Base-by-base conservation (phyloP, 305 asterid genomes). In the Fraxinus floribunda region DNA sequence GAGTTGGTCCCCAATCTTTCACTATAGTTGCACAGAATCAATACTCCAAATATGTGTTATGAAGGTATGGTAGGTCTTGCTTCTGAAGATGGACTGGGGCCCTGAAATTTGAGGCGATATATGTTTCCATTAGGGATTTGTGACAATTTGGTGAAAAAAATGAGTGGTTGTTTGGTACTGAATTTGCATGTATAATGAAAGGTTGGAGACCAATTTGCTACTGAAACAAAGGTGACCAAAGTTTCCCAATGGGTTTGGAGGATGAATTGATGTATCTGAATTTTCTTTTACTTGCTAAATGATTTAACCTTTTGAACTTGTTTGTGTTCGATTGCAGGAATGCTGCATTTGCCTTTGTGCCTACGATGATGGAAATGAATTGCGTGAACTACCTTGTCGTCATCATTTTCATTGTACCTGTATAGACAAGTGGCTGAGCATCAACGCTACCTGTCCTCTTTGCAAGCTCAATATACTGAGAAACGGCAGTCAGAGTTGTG, bases 311-410 rank as follows among this genome's bases (percentile, higher is more conserved):
- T 18, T 57, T 24, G 18, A 64, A 35, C 44, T 73, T 49, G 39
- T 15, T 22, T 79, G 15, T 46, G 20, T 49, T 71, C 82, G 34
- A 44, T 77, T 81, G 85, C 87, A 95, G 99, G 99, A 95, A 89
- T 95, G 99, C 76, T 95, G 99, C 86, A 92, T 95, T 72, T 95
- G 99, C 92, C 91, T 95, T 20, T 88, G 97, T 78, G 71, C 94
- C 26, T 95, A 94, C 11, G 97, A 95, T 5, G 98, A 95, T 83
- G 99, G 98, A 80, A 83, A 88, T 24, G 99, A 95, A 86, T 87
- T 95, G 75, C 98, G 98, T n/a, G 95, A 95, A 83, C 96, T 95
- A 82, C 99, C 98, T 7, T 94, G 99, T 76, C 96, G 90, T 10
- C 99, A 95, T 89, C 97, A 95, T 85, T 95, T 95, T 62, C 99